These are phyloP conservation scores for Penicillium sp. DNA, from an alignment of 2,329 filamentous ascomycete genomes.

Conservation along the genomic window DNA sequence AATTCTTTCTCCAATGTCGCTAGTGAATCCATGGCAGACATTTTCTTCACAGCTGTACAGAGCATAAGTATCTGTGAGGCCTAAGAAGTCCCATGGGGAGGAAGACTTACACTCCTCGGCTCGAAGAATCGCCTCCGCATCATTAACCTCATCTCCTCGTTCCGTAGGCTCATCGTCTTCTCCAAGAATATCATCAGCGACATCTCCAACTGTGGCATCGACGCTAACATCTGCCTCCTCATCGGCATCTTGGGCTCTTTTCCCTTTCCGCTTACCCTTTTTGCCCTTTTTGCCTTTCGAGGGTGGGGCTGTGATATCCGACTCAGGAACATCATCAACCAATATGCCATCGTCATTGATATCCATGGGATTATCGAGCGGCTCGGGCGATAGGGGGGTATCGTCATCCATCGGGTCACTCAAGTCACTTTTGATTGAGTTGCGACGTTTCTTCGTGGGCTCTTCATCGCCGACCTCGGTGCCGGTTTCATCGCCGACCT, in stretches of 20 bases:
- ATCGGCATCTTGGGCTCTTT: slow-evolving; percentile 41
- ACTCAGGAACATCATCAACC: slow-evolving; percentile 34
- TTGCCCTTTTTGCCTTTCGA: slow-evolving; percentile 44
- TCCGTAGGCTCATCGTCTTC: slow-evolving; percentile 53
- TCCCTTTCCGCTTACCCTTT: slow-evolving; percentile 48
- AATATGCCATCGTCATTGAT: slow-evolving; percentile 32
- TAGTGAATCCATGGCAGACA: slow-evolving; percentile 75
- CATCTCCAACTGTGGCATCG: slow-evolving; percentile 43
- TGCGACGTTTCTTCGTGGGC: slow-evolving; percentile 43
- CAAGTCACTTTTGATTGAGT: slow-evolving; percentile 39
- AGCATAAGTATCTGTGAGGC: slow-evolving; percentile 4
- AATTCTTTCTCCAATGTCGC: slow-evolving; percentile 85
- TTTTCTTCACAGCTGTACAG: slow-evolving; percentile 69
- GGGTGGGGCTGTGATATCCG: slow-evolving; percentile 30
- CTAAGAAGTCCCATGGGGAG: background rate
- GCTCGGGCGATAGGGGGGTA: slow-evolving; percentile 35
- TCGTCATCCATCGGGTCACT: slow-evolving; percentile 39
- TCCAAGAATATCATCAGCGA: slow-evolving; percentile 48
- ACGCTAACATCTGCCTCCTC: slow-evolving; percentile 40
- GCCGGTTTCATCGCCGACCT: slow-evolving; percentile 37
- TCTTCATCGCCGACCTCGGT: slow-evolving; percentile 41
- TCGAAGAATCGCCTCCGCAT: slow-evolving; percentile 47
- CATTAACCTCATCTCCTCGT: slow-evolving; percentile 47
- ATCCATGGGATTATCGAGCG: slow-evolving; percentile 35
- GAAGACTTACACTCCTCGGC: slow-evolving; percentile 49